Evolutionary conservation across 2,329 filamentous ascomycete genomes (phyloP), one percentile per base, ranked within the genome.

Genomic region (Colletotrichum scovillei): DNA sequence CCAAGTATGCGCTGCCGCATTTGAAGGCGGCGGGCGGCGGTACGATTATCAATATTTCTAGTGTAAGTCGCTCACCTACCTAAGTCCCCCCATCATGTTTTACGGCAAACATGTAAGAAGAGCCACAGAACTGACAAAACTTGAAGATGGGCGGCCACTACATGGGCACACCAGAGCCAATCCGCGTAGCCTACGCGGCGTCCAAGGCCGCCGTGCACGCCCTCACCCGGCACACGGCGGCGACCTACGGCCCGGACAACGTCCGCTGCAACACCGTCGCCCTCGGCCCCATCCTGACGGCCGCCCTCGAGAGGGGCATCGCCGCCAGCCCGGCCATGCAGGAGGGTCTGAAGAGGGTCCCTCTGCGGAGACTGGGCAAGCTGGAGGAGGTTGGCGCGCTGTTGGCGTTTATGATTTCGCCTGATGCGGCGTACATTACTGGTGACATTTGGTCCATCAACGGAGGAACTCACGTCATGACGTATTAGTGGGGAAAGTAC

Each of bases 401-500:
- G 5, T 35, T 69, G 28, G 67, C 67, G 2, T 59, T 59, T 19
- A 66, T 66, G 67, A 65, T 69, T 6, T 69, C 67, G 19, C 65
- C 67, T 12, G 67, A 69, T 24, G 62, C 62, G n/a, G 67, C 67
- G 11, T 59, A 69, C 26, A 32, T 66, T 12, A 59, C 67, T 0
- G 67, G 62, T 19, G 67, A 69, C 2, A 66, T 69, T 22, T 66
- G 67, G 67, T 58, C 67, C 5, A 69, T 66, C n/a, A 59, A 69
- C 22, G 62, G 60, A 5, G 67, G 60, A 53, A 66, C 60, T 11
- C 60, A 69, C 7, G 62, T 66, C 9, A 66, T 69, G 67, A 42
- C 35, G 4, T 59, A 66, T 30, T 42, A 59, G 32, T n/a, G 3
- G 2, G 11, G 9, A n/a, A 16, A 11, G 5, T 24, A n/a, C 1